phyloP scores from a whole-genome alignment of 208 protist species.

The Leishmania aethiopica region DNA sequence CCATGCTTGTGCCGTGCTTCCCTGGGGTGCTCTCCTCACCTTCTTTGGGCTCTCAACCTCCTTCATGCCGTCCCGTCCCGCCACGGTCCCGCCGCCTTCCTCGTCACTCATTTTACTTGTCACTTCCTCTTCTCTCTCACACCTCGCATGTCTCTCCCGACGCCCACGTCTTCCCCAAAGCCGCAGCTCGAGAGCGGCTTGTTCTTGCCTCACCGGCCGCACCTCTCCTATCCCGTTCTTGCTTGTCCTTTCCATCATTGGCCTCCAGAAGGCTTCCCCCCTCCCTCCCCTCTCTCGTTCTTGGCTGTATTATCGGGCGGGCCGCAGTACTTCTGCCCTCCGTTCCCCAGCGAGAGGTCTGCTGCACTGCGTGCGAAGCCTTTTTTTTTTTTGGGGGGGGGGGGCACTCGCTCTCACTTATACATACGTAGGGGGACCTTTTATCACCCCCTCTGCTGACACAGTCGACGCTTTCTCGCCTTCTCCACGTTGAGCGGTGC shows the following conservation, averaged over 20 bases:
- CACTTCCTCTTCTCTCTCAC: neutral
- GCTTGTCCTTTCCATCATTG: neutral
- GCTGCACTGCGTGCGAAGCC: neutral
- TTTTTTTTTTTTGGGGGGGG: neutral
- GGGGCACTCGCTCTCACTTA: neutral
- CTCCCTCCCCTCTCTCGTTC: neutral
- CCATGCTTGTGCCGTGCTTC: no score
- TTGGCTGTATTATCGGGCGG: neutral
- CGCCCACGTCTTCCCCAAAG: neutral
- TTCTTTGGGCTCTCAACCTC: neutral
- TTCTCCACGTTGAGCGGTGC: neutral
- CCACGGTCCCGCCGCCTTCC: no score
- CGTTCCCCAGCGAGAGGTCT: neutral
- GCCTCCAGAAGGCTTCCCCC: neutral
- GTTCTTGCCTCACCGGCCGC: neutral
- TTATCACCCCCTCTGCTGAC: neutral
- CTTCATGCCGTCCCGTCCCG: neutral
- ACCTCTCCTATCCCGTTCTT: neutral
- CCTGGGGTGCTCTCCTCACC: neutral
- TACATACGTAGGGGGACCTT: neutral
- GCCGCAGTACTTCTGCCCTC: neutral
- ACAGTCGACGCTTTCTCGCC: neutral
- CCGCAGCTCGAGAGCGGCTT: neutral
- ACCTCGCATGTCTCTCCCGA: neutral
- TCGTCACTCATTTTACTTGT: neutral